These are phyloP conservation scores for Globisporangium cederbergense DNA, from an alignment of 352 stramenopile species.

Conservation along the genomic window DNA sequence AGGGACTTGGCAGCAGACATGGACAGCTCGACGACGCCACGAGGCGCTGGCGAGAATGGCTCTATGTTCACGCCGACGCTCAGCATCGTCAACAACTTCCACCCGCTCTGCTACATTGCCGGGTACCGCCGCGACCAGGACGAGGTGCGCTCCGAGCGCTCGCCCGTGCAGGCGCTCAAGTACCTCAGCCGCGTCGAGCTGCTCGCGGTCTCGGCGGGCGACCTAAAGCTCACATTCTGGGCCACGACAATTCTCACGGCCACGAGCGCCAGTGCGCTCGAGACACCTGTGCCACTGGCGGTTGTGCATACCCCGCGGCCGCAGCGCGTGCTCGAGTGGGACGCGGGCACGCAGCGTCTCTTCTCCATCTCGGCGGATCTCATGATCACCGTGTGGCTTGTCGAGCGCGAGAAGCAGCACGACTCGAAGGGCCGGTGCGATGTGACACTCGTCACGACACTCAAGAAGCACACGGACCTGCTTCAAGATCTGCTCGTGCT, in stretches of 20 bases:
- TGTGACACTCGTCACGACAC: slow-evolving; percentile 42
- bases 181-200: slow-evolving; percentile 59
- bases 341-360: slow-evolving; percentile 38
- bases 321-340: slow-evolving; percentile 74
- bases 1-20: background rate
- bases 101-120: slow-evolving; percentile 62
- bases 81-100: slow-evolving; percentile 62
- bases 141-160: slow-evolving; percentile 69
- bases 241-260: slow-evolving; percentile 55
- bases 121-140: slow-evolving; percentile 78
- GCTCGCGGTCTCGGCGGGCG: slow-evolving; percentile 62
- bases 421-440: slow-evolving; percentile 43
- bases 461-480: slow-evolving; percentile 70
- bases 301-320: slow-evolving; percentile 63
- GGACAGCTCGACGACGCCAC: background rate
- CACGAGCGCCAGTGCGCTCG: slow-evolving; percentile 52
- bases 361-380: slow-evolving; percentile 76
- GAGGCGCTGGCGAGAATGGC: slow-evolving; percentile 11
- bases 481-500: slow-evolving; percentile 72
- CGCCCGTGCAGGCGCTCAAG: slow-evolving; percentile 70
- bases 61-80: slow-evolving; percentile 39
- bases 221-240: slow-evolving; percentile 83
- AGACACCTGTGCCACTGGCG: slow-evolving; percentile 58
- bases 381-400: slow-evolving; percentile 60
- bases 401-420: slow-evolving; percentile 36